phyloP scores from a whole-genome alignment of 31 red algal genomes.

The Odonthalia washingtoniensis region DNA sequence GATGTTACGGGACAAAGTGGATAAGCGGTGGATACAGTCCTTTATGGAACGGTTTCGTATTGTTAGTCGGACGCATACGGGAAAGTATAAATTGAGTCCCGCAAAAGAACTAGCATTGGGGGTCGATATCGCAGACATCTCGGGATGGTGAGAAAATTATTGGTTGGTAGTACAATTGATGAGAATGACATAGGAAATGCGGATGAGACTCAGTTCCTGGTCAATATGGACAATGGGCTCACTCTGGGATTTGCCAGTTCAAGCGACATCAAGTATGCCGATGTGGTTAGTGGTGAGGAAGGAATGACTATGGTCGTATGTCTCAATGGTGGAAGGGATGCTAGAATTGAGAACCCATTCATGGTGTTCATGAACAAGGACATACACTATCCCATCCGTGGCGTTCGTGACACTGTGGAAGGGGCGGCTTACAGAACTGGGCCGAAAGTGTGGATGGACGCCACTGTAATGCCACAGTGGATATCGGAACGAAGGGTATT shows the following conservation, averaged over 20 bases:
- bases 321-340: constrained; percentile 24
- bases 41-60: neutral
- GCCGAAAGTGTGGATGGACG: constrained; percentile 50
- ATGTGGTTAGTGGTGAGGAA: neutral
- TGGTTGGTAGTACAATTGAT: neutral
- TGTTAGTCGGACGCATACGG: neutral
- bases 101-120: neutral
- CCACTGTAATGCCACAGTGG: constrained; percentile 38
- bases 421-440: constrained; percentile 25
- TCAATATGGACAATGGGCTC: constrained; percentile 7
- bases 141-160: neutral
- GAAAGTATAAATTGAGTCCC: constrained; percentile 1
- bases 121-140: neutral
- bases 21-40: constrained; percentile 20
- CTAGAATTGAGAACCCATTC: constrained; percentile 18
- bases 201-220: constrained; percentile 14
- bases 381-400: constrained; percentile 35
- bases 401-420: neutral
- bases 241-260: neutral
- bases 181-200: neutral
- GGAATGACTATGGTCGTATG: constrained; percentile 32
- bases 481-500: constrained; percentile 29
- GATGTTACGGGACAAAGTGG: neutral
- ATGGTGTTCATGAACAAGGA: constrained; percentile 19
- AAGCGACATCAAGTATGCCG: constrained; percentile 15